Percentiles rank a stretch among this genome's conserved stretches.
These are phyloP conservation scores for Fusarium mexicanum DNA, from an alignment of 2,329 filamentous ascomycete species.

Conservation along the genomic window DNA sequence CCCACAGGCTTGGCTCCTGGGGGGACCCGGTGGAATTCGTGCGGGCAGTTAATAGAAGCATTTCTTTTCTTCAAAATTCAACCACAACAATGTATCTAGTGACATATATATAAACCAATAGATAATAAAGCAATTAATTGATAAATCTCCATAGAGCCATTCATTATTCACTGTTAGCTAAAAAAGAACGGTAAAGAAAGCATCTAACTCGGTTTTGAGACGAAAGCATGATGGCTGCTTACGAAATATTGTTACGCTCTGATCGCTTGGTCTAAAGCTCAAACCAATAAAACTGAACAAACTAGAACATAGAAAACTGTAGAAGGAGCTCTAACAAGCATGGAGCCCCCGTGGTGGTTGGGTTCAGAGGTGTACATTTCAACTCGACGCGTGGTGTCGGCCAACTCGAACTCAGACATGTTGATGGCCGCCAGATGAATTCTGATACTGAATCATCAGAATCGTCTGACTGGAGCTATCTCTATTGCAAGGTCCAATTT, in stretches of 20 bases:
- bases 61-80: not conserved
- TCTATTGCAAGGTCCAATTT: not conserved
- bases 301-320: not conserved
- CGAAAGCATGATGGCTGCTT: not conserved
- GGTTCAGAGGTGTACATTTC: rapidly evolving
- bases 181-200: not conserved
- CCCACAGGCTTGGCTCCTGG: too few relatives aligned
- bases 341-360: not conserved
- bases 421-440: not conserved
- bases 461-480: not conserved
- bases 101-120: not conserved
- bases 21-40: too few relatives aligned
- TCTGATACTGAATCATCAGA: not conserved
- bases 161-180: too few relatives aligned
- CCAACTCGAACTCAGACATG: rapidly evolving
- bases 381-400: not conserved
- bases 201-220: not conserved
- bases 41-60: not conserved
- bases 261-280: not conserved
- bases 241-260: rapidly evolving
- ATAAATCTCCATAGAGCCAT: too few relatives aligned
- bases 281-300: rapidly evolving
- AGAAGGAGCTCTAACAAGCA: rapidly evolving
- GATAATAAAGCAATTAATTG: not conserved
- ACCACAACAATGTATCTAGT: not conserved